phyloP scores from a whole-genome alignment of 1,284 basidiomycete genomes.

The Mrakiaceae sp. region DNA sequence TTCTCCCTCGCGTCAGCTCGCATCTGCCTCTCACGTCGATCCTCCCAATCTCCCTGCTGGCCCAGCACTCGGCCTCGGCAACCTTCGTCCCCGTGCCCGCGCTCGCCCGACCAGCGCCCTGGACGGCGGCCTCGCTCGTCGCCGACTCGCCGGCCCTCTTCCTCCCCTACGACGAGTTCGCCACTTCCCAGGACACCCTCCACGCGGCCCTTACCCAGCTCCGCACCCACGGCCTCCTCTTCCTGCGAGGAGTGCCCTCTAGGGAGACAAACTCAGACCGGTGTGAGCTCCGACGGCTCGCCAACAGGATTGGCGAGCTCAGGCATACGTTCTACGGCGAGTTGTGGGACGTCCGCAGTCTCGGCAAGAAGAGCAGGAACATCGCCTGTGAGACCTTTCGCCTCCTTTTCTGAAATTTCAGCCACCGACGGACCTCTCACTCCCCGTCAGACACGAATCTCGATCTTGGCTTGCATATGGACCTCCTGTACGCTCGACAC shows the following conservation, averaged over 20 bases:
- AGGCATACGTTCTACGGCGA: slow-evolving; percentile 83
- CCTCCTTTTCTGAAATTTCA: too few species aligned
- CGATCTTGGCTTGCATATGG: slow-evolving; percentile 83
- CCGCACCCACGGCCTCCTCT: slow-evolving; percentile 41
- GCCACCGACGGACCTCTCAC: too few species aligned
- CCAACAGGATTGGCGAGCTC: slow-evolving; percentile 57
- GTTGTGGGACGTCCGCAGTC: slow-evolving; percentile 78
- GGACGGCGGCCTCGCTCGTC: slow-evolving; percentile 14
- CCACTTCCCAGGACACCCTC: slow-evolving; percentile 16
- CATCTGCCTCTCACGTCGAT: neutral
- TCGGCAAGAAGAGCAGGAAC: slow-evolving; percentile 59
- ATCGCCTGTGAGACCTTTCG: slow-evolving; percentile 50
- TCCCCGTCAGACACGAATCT: slow-evolving; percentile 56
- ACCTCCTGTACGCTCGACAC: slow-evolving; percentile 55
- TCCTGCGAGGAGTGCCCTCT: slow-evolving; percentile 48
- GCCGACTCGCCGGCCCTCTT: slow-evolving; percentile 20
- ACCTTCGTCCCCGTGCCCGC: neutral
- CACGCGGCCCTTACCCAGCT: slow-evolving; percentile 33
- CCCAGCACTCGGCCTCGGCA: neutral
- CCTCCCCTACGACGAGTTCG: slow-evolving; percentile 12
- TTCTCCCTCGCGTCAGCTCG: neutral
- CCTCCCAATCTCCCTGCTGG: neutral
- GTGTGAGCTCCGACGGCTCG: slow-evolving; percentile 56
- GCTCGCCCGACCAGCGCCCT: neutral
- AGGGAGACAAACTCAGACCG: slow-evolving; percentile 43